These are phyloP conservation scores for Phialemoniopsis sp. DNA, from an alignment of 2,329 filamentous ascomycete genomes.

Conservation along the genomic window DNA sequence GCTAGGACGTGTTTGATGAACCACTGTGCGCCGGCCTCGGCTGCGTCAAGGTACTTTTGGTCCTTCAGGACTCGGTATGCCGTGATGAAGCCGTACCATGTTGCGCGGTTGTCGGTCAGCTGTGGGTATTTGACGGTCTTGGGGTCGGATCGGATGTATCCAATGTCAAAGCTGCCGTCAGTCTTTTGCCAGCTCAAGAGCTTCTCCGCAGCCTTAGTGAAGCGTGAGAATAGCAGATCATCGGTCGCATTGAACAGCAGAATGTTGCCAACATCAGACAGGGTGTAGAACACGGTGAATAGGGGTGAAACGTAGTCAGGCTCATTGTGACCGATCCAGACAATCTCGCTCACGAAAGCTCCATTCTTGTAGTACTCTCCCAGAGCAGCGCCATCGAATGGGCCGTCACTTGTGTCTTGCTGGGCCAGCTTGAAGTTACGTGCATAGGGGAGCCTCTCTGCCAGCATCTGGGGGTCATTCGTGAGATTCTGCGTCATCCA, in stretches of 20 bases:
- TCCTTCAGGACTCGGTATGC: constrained; percentile 6
- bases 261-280: constrained; percentile 6
- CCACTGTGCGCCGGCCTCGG: constrained; percentile 7
- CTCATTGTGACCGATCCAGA: constrained; percentile 3
- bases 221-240: constrained; percentile 1
- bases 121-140: constrained; percentile 6
- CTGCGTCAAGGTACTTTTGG: constrained; percentile 4
- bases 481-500: constrained; percentile 6
- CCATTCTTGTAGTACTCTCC: constrained; percentile 6
- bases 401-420: constrained; percentile 5
- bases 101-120: constrained; percentile 7
- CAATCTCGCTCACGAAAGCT: constrained; percentile 4
- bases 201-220: constrained; percentile 6
- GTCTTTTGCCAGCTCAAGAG: constrained; percentile 7
- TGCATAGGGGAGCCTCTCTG: constrained; percentile 6
- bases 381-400: constrained; percentile 4
- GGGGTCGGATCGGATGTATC: constrained; percentile 7
- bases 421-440: constrained; percentile 8
- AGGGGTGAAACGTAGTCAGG: constrained; percentile 7
- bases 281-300: constrained; percentile 6
- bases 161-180: constrained; percentile 6
- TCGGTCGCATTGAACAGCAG: constrained; percentile 5
- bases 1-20: constrained; percentile 2
- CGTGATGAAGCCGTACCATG: constrained; percentile 8
- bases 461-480: constrained; percentile 3